A percentile compares a stretch with the other conserved stretches of the same genome.
phyloP scores from a whole-genome alignment of 345 rosid species.

The Draba incana region DNA sequence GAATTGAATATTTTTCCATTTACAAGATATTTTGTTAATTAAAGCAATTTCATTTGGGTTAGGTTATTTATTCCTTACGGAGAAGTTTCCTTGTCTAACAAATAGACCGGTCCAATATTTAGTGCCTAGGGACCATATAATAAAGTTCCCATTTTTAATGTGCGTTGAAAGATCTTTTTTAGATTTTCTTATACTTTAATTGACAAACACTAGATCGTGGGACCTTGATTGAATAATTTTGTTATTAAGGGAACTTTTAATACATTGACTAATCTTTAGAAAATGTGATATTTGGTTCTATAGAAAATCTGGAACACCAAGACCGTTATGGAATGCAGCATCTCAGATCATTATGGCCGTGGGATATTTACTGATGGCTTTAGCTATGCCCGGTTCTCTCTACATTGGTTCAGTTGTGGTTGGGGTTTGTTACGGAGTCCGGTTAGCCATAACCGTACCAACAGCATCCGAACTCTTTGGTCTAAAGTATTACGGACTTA shows the following conservation, averaged over 20 bases:
- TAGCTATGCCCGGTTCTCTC: slow-evolving; percentile 59
- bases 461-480: slow-evolving; percentile 67
- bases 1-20: slow-evolving; percentile 25
- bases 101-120: slow-evolving; percentile 25
- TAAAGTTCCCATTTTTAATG: slow-evolving; percentile 10
- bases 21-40: not conserved
- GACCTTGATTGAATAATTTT: slow-evolving; percentile 17
- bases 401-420: slow-evolving; percentile 59
- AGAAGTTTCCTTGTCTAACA: slow-evolving; percentile 32
- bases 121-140: slow-evolving; percentile 30
- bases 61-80: not conserved
- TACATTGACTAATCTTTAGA: slow-evolving; percentile 20
- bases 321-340: slow-evolving; percentile 63
- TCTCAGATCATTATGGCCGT: slow-evolving; percentile 54
- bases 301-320: slow-evolving; percentile 55
- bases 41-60: not conserved
- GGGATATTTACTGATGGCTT: slow-evolving; percentile 56
- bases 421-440: slow-evolving; percentile 61
- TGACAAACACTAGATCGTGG: slow-evolving; percentile 14
- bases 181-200: slow-evolving; percentile 8
- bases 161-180: slow-evolving; percentile 17
- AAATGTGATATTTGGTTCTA: slow-evolving; percentile 9
- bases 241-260: slow-evolving; percentile 8
- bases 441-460: slow-evolving; percentile 51
- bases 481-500: slow-evolving; percentile 53